These are phyloP conservation scores for Pisolithus albus DNA, from an alignment of 768 basidiomycete species.

Conservation along the genomic window DNA sequence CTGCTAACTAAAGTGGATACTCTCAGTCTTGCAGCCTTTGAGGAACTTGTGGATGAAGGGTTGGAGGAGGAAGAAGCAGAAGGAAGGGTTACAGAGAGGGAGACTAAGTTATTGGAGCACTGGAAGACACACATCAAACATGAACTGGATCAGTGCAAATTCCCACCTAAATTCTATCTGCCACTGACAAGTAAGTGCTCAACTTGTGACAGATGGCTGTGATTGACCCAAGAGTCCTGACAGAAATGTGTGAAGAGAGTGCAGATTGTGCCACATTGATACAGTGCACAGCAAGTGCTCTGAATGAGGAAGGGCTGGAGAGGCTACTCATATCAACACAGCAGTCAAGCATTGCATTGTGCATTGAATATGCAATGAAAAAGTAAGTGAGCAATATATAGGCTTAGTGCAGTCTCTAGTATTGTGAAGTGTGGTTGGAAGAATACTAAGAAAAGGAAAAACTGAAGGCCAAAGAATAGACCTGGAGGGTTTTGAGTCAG, in stretches of 20 bases:
- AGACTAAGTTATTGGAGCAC: constrained; percentile 1
- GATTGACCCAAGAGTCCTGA: background rate
- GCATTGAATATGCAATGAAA: background rate
- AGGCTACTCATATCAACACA: background rate
- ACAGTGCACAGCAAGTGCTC: background rate
- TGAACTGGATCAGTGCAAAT: background rate
- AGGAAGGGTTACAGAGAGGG: constrained; percentile 9
- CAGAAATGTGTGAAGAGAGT: background rate
- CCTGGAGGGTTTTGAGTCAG: too few relatives aligned
- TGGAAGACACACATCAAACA: background rate
- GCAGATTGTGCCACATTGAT: background rate
- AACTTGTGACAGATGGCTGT: background rate
- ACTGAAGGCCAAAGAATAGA: too few relatives aligned
- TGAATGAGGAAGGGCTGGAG: background rate
- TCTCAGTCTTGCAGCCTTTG: constrained; percentile 15
- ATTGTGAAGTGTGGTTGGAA: too few relatives aligned
- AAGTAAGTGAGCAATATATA: background rate
- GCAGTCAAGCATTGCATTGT: background rate
- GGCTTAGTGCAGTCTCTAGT: too few relatives aligned
- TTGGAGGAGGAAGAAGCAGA: constrained; percentile 6
- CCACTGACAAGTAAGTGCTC: background rate
- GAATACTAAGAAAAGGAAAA: too few relatives aligned
- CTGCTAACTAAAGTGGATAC: constrained; percentile 35
- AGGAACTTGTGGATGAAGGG: constrained; percentile 7
- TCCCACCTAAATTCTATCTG: background rate